Evolutionary conservation across 306 rosid genomes (phyloP).

Genomic region (Prunus mira): DNA sequence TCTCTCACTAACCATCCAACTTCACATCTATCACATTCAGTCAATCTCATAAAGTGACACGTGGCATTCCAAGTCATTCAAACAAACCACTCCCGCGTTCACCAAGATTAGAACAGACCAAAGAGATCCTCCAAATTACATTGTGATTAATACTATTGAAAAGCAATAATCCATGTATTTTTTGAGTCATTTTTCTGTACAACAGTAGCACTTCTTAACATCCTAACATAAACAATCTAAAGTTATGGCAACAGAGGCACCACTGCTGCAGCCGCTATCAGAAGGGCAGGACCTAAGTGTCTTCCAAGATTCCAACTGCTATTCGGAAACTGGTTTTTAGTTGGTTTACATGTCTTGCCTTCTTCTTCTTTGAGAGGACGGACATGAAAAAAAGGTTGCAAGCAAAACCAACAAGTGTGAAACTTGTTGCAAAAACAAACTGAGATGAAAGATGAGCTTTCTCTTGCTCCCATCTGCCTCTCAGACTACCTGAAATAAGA

Average conservation of each 20-base stretch:
- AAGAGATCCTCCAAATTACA: conserved; percentile 48
- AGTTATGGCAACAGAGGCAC: conserved; percentile 50
- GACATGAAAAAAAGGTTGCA: conserved; percentile 51
- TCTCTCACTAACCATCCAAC: conserved; percentile 23
- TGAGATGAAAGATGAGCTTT: conserved; percentile 76
- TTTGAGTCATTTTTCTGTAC: conserved; percentile 55
- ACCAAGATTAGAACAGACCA: conserved; percentile 36
- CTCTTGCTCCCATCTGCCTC: conserved; percentile 81
- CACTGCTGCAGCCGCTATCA: conserved; percentile 56
- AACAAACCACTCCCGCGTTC: conserved; percentile 35
- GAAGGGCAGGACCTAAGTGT: conserved; percentile 66
- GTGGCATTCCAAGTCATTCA: conserved; percentile 53
- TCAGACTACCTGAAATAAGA: conserved; percentile 80
- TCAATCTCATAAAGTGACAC: conserved; percentile 23
- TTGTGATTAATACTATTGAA: conserved; percentile 45
- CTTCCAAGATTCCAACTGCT: conserved; percentile 77
- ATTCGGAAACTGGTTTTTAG: conserved; percentile 55
- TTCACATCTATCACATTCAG: conserved; percentile 20
- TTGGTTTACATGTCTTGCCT: conserved; percentile 54
- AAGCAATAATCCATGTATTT: conserved; percentile 43
- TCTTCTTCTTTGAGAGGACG: conserved; percentile 61
- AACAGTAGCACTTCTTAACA: conserved; percentile 42
- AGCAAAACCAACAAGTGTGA: conserved; percentile 78
- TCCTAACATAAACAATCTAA: conserved; percentile 50
- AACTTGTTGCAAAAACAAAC: conserved; percentile 80